These are phyloP conservation scores for Thuidium tamariscinum DNA, from an alignment of 225 moss, liverwort and hornwort species.

Conservation along the genomic window DNA sequence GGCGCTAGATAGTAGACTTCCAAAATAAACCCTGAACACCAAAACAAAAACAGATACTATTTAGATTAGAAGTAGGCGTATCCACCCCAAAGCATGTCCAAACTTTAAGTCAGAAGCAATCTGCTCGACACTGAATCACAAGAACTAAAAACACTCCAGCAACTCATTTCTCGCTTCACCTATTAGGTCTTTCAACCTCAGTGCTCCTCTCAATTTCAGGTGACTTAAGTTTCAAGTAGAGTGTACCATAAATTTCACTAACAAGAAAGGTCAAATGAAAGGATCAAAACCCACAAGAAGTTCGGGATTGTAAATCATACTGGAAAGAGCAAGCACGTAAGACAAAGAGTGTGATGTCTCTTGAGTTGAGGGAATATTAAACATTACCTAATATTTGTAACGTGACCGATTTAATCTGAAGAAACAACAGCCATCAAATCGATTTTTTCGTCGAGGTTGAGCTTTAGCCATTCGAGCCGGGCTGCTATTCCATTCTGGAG, in stretches of 20 bases:
- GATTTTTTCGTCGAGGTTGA: slow-evolving; percentile 44
- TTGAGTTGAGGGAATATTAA: not conserved
- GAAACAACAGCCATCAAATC: slow-evolving; percentile 45
- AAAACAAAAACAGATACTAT: not conserved
- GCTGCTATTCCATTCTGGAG: slow-evolving; percentile 56
- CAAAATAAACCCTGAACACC: slow-evolving; percentile 6
- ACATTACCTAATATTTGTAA: slow-evolving; percentile 37
- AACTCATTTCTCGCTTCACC: not conserved
- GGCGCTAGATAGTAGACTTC: slow-evolving; percentile 1
- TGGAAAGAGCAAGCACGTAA: not conserved
- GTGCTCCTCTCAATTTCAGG: not conserved
- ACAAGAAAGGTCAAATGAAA: not conserved
- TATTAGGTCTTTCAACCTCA: not conserved
- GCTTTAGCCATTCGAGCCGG: slow-evolving; percentile 60
- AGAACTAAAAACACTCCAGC: not conserved
- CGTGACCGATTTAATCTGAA: slow-evolving; percentile 39
- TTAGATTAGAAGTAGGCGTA: not conserved
- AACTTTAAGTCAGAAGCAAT: not conserved
- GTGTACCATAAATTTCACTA: not conserved
- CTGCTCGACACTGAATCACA: not conserved
- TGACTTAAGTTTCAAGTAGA: not conserved
- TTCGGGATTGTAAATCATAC: not conserved
- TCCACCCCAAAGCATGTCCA: not conserved
- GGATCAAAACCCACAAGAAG: not conserved
- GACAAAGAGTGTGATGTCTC: not conserved